Evolutionary conservation across 148 eudicot species (phyloP).

Genomic region (Tetragonia tetragonoides): DNA sequence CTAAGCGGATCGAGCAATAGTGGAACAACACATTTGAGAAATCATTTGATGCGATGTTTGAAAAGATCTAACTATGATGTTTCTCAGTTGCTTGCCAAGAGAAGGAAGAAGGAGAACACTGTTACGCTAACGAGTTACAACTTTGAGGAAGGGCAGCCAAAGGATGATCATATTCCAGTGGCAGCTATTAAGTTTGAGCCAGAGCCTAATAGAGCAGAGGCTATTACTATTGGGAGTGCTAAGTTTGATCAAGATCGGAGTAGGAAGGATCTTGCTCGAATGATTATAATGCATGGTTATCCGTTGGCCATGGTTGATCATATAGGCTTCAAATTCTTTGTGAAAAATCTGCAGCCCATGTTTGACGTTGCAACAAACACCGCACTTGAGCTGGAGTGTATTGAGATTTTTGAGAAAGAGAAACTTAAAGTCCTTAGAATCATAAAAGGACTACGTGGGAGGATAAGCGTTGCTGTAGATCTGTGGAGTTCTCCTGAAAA

Average conservation of each 20-base stretch:
- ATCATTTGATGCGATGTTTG: constrained; percentile 92
- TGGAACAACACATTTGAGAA: constrained; percentile 95
- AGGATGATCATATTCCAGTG: constrained; percentile 60
- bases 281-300: constrained; percentile 94
- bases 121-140: constrained; percentile 43
- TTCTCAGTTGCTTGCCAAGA: constrained; percentile 81
- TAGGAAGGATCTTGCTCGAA: constrained; percentile 78
- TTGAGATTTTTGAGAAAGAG: constrained; percentile 68
- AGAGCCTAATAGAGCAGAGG: constrained; percentile 68
- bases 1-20: constrained; percentile 97
- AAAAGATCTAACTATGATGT: constrained; percentile 87
- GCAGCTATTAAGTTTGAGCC: constrained; percentile 59
- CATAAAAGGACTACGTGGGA: constrained; percentile 59
- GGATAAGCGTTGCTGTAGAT: constrained; percentile 79
- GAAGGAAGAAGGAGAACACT: constrained; percentile 63
- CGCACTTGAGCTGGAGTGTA: constrained; percentile 68
- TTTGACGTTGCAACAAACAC: constrained; percentile 63
- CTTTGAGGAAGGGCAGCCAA: constrained; percentile 57
- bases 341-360: constrained; percentile 86
- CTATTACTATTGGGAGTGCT: constrained; percentile 49
- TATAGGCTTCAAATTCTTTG: constrained; percentile 82
- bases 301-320: constrained; percentile 90
- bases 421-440: constrained; percentile 62
- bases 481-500: constrained; percentile 80
- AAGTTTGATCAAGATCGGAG: constrained; percentile 92